Evolutionary conservation across 257 asterid species (phyloP), one percentile per base, ranked within the genome.

Genomic region (Ligustrum vulgare): DNA sequence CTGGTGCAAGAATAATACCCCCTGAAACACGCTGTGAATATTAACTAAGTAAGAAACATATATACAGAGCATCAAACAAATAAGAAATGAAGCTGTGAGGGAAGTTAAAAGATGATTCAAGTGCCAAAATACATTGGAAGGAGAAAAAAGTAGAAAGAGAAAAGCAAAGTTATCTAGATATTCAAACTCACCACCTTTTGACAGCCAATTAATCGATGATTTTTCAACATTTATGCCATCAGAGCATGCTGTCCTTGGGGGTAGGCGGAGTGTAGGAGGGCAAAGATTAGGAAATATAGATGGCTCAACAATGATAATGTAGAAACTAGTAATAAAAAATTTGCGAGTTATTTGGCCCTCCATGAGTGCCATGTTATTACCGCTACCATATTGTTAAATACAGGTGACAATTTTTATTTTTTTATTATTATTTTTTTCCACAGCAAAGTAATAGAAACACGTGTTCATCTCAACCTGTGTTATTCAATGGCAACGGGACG

Each of bases 1-100:
- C 97, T 64, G 97, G 94, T 58, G 99, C 99, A 67, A 95, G 98
- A 77, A 95, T 93, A 66, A 95, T 91, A 51, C 99, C 99, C 75
- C 99, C 99, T 88, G 98, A 94, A 82, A 94, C 97, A 75, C 90
- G 89, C 98, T 95, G 98, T 81, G 81, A 75, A 80, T 77, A 89
- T 87, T 92, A 84, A 93, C 92, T 93, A 77, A 81, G 96, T 87
- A 82, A 91, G 91, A 91, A 67, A 41, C 41, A 28, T 11, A 32
- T 20, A 9, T 63, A 10, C 12, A 13, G 31, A 51, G 78, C 25
- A 67, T 16, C 34, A 36, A 23, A 5, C 64, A 70, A 39, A 63
- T 33, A 36, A 73, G 72, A 37, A 8, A 70, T 39, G 35, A 8
- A 58, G 33, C 67, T 25, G 34, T 9, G 11, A 8, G 11, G 60